A percentile compares a stretch with the other conserved stretches of the same genome.
Evolutionary conservation across 495 filamentous ascomycete genomes (phyloP).

Genomic region (Penicillium bovifimosum): DNA sequence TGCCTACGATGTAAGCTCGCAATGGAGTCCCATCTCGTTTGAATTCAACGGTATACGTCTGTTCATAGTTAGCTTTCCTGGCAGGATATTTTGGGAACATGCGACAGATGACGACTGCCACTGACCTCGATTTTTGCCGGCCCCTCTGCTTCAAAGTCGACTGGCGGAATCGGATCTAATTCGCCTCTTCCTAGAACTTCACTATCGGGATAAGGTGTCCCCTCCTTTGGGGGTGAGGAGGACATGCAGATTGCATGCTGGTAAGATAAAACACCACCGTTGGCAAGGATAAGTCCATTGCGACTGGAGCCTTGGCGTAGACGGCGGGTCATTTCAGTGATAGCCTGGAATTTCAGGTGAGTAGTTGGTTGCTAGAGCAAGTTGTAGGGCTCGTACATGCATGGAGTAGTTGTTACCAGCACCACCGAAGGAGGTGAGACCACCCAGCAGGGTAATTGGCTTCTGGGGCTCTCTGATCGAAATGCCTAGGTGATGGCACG

Average conservation of each 20-base stretch:
- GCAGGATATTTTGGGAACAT: neutral
- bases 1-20: conserved; percentile 43
- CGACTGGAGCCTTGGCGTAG: conserved; percentile 36
- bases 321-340: conserved; percentile 44
- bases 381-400: conserved; percentile 37
- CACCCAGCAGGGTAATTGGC: conserved; percentile 50
- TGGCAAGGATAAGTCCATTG: conserved; percentile 48
- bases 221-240: conserved; percentile 28
- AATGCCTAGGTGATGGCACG: conserved; percentile 46
- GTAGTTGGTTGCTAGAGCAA: neutral
- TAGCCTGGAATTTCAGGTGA: conserved; percentile 25
- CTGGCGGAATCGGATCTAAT: conserved; percentile 23
- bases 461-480: conserved; percentile 34
- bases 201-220: conserved; percentile 33
- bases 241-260: conserved; percentile 50
- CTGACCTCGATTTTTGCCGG: conserved; percentile 46
- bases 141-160: conserved; percentile 37
- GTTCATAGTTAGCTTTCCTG: neutral
- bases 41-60: conserved; percentile 55
- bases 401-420: conserved; percentile 58
- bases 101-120: neutral
- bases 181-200: conserved; percentile 30
- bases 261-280: conserved; percentile 50
- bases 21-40: conserved; percentile 39
- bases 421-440: conserved; percentile 54